phyloP scores from a whole-genome alignment of 768 basidiomycete species.

The Russula vinacea region DNA sequence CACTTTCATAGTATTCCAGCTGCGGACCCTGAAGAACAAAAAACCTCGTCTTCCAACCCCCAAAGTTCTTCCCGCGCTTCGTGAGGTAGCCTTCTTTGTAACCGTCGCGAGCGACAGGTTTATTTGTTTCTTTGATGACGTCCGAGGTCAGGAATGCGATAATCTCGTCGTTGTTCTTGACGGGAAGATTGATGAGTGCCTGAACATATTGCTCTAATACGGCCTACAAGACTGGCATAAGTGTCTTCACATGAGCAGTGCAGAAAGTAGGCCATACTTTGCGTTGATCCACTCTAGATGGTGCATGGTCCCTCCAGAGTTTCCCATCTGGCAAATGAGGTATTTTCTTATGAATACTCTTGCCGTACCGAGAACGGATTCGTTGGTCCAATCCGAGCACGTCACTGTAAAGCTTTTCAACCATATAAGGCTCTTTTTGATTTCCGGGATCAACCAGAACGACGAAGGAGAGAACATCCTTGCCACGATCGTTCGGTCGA shows the following conservation, averaged over 20 bases:
- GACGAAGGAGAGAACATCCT: slow-evolving; percentile 88
- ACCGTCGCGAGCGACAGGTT: slow-evolving; percentile 73
- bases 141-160: slow-evolving; percentile 92
- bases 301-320: slow-evolving; percentile 95
- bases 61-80: slow-evolving; percentile 96
- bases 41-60: slow-evolving; percentile 95
- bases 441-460: slow-evolving; percentile 69
- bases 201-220: slow-evolving; percentile 85
- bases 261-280: slow-evolving; percentile 58
- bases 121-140: slow-evolving; percentile 69
- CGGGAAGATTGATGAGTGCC: slow-evolving; percentile 72
- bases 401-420: slow-evolving; percentile 94
- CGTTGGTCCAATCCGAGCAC: slow-evolving; percentile 83
- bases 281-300: slow-evolving; percentile 92
- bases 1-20: slow-evolving; percentile 93
- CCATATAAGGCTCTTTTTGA: slow-evolving; percentile 70
- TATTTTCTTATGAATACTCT: slow-evolving; percentile 74
- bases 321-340: slow-evolving; percentile 83
- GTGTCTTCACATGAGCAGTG: slow-evolving; percentile 12
- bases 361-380: slow-evolving; percentile 55
- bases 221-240: slow-evolving; percentile 42
- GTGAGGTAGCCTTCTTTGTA: slow-evolving; percentile 96
- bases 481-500: slow-evolving; percentile 83
- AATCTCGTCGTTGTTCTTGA: slow-evolving; percentile 85
- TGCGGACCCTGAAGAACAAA: slow-evolving; percentile 90